Percentiles rank a stretch among this genome's conserved stretches.
These are phyloP conservation scores for Cytospora piceicola DNA, from an alignment of 2,329 filamentous ascomycete species.

Conservation along the genomic window DNA sequence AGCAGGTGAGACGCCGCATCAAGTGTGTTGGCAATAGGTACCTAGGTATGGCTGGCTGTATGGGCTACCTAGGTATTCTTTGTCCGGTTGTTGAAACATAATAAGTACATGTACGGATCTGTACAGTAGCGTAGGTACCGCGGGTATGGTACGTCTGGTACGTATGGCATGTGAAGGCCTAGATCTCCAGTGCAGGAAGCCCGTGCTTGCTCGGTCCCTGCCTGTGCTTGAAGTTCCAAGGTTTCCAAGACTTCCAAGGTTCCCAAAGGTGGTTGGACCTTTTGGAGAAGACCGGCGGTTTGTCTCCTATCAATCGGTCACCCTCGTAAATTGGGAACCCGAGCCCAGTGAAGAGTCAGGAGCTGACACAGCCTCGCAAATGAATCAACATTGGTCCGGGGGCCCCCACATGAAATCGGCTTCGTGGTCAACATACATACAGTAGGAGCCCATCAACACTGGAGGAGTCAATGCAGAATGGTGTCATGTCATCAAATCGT, in stretches of 20 bases:
- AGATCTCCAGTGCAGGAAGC: slow-evolving; percentile 12
- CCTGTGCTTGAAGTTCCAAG: not conserved
- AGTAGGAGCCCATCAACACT: not conserved
- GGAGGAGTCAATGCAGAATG: not conserved
- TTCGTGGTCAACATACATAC: not conserved
- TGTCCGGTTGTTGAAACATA: slow-evolving; percentile 5
- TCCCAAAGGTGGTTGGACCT: slow-evolving; percentile 15
- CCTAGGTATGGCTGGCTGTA: too few relatives aligned
- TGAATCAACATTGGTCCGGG: not conserved
- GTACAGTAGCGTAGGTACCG: not conserved
- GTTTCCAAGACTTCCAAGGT: not conserved
- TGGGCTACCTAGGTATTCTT: slow-evolving; percentile 10
- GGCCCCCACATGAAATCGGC: not conserved
- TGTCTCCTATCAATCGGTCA: slow-evolving; percentile 14
- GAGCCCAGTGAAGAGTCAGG: not conserved
- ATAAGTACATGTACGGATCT: not conserved
- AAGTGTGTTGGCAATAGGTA: not conserved
- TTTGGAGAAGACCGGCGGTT: slow-evolving; percentile 1
- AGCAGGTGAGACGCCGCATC: slow-evolving; percentile 1
- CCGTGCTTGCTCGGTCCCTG: slow-evolving; percentile 4
- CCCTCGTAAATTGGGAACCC: not conserved
- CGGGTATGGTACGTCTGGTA: slow-evolving; percentile 9
- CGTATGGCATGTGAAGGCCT: slow-evolving; percentile 22
- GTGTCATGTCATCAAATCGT: not conserved
- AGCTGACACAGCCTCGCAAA: not conserved